phyloP scores from a whole-genome alignment of 2,329 filamentous ascomycete species.

The Xylariaceae sp. region DNA sequence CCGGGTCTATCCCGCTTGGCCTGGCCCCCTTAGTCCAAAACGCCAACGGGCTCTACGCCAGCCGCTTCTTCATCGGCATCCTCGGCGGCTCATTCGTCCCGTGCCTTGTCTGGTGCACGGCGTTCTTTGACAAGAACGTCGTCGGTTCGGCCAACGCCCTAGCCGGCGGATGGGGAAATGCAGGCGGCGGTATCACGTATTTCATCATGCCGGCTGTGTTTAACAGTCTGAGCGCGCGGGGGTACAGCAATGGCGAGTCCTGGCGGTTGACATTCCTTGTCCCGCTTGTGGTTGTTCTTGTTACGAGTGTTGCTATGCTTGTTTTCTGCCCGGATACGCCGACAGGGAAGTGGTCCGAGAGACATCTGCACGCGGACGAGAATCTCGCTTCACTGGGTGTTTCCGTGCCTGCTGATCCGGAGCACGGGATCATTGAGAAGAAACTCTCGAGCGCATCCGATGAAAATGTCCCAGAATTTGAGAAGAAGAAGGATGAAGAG shows the following conservation, averaged over 20 bases:
- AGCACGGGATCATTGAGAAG: conserved; percentile 49
- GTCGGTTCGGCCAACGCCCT: conserved; percentile 86
- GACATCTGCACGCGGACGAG: conserved; percentile 54
- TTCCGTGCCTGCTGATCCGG: conserved; percentile 27
- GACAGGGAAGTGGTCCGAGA: conserved; percentile 74
- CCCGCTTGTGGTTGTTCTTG: conserved; percentile 71
- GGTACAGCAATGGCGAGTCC: conserved; percentile 62
- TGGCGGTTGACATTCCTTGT: conserved; percentile 86
- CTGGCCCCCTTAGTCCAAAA: conserved; percentile 73
- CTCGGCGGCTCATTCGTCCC: conserved; percentile 76
- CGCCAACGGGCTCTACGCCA: conserved; percentile 62
- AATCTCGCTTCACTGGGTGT: conserved; percentile 46
- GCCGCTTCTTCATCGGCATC: conserved; percentile 78
- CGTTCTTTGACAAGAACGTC: conserved; percentile 89
- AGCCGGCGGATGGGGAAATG: conserved; percentile 80
- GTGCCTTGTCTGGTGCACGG: conserved; percentile 89
- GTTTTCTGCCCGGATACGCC: conserved; percentile 77
- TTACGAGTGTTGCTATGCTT: conserved; percentile 64
- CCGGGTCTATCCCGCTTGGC: conserved; percentile 76
- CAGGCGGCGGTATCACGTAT: conserved; percentile 87
- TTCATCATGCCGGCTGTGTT: conserved; percentile 91
- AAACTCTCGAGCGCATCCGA: conserved; percentile 38
- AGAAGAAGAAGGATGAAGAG: conserved; percentile 43
- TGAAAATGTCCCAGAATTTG: conserved; percentile 37
- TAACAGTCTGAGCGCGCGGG: conserved; percentile 65